Evolutionary conservation across 805 yeast genomes (phyloP).

Genomic region (Wickerhamiella kurtzmanii): DNA sequence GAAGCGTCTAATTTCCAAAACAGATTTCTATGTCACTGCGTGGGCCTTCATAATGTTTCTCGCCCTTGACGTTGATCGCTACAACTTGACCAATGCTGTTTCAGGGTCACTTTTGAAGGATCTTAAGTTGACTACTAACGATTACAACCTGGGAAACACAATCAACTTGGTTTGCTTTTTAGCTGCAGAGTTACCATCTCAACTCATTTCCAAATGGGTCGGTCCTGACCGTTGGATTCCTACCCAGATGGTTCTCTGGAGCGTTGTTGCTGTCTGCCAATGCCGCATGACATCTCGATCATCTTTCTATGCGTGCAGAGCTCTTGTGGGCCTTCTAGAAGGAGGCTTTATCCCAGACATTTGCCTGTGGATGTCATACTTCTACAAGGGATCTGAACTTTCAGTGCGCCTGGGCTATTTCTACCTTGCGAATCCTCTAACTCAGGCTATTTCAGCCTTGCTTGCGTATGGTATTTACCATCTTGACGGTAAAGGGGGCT

Average conservation of each 20-base stretch:
- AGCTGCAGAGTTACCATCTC: slow-evolving; percentile 53
- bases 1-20: slow-evolving; percentile 33
- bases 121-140: slow-evolving; percentile 38
- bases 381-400: slow-evolving; percentile 46
- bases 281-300: slow-evolving; percentile 31
- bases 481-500: slow-evolving; percentile 33
- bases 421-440: slow-evolving; percentile 42
- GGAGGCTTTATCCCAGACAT: slow-evolving; percentile 62
- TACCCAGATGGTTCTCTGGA: slow-evolving; percentile 44
- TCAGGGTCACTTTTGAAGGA: slow-evolving; percentile 44
- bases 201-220: slow-evolving; percentile 44
- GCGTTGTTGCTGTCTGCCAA: slow-evolving; percentile 41
- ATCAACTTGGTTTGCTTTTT: slow-evolving; percentile 43
- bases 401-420: slow-evolving; percentile 46
- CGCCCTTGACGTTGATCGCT: slow-evolving; percentile 46
- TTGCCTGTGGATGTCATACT: slow-evolving; percentile 51
- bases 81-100: slow-evolving; percentile 43
- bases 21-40: slow-evolving; percentile 42
- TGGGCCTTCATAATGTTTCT: slow-evolving; percentile 49
- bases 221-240: slow-evolving; percentile 61
- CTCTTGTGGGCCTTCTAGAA: slow-evolving; percentile 43
- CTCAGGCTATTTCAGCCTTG: slow-evolving; percentile 35
- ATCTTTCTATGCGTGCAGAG: slow-evolving; percentile 37
- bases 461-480: slow-evolving; percentile 42
- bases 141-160: slow-evolving; percentile 48